Percentiles rank a stretch among this genome's conserved stretches.
Evolutionary conservation across 495 filamentous ascomycete genomes (phyloP).

Genomic region (Aspergillus sparsus): DNA sequence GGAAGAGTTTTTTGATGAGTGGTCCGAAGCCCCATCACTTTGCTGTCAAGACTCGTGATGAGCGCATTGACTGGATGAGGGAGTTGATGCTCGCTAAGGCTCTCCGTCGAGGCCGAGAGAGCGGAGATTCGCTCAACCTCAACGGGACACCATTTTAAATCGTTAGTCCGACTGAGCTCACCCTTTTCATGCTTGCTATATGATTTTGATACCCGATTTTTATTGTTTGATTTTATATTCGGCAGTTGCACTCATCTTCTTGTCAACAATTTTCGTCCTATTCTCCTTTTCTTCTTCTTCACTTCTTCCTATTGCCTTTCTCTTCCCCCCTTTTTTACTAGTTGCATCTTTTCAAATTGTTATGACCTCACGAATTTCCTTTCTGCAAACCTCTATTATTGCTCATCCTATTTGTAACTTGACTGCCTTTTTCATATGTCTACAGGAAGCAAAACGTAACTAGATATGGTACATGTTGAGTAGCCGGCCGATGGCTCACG

Average conservation of each 20-base stretch:
- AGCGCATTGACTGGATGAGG: conserved; percentile 97
- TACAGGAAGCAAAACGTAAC: conserved; percentile 3
- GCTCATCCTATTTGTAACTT: too few species aligned
- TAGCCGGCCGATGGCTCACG: conserved; percentile 15
- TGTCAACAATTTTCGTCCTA: too few species aligned
- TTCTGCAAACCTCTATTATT: too few species aligned
- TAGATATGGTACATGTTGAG: conserved; percentile 17
- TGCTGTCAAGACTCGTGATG: conserved; percentile 79
- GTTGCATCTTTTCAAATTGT: too few species aligned
- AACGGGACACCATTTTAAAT: conserved; percentile 79
- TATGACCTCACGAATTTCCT: too few species aligned
- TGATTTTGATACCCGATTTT: too few species aligned
- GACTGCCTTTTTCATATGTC: neutral
- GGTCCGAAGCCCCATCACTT: conserved; percentile 88
- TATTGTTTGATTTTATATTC: too few species aligned
- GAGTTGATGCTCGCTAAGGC: conserved; percentile 97
- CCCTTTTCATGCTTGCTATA: too few species aligned
- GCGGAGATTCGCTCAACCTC: conserved; percentile 76
- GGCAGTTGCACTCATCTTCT: too few species aligned
- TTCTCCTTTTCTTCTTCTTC: neutral
- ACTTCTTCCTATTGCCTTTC: conserved; percentile 23
- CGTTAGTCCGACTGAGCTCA: too few species aligned
- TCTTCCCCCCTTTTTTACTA: too few species aligned
- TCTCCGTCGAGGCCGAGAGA: conserved; percentile 68
- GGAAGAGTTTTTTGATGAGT: conserved; percentile 45